Evolutionary conservation across 2,329 filamentous ascomycete genomes (phyloP), one percentile per base, ranked within the genome.

Genomic region (Huntiella omanensis): DNA sequence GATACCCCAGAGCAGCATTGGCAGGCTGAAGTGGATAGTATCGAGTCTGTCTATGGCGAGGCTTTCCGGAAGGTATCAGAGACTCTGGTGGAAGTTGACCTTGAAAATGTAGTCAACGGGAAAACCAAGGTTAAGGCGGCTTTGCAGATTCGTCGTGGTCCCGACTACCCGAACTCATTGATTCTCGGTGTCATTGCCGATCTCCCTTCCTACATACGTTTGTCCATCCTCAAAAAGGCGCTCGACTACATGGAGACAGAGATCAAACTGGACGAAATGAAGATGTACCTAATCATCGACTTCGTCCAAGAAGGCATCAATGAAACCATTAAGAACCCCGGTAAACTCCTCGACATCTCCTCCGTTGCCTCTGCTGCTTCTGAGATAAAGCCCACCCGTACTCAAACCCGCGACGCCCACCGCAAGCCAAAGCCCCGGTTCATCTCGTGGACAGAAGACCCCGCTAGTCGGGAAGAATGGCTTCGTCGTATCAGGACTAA

Each of bases 301-400:
- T 96, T 88, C 87, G 64, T 96, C 3, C 87, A 96, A 58, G 75
- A 82, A 52, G 79, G 86, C 53, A 76, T 93, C 51, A 80, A 84
- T 49, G 63, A 63, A n/a, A 83, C 96, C 48, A 79, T 95, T 46
- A 78, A 87, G 51, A 75, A 80, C 49, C 91, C 91, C 0, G 91
- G 88, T 1, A 80, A 74, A 52, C 68, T 98, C 35, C 73, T 81
- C 35, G 86, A 93, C 47, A 84, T 96, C 35, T 83, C 87, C 1
- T 75, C 83, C 10, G 84, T 83, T 3, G 75, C 80, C 2, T 79
- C 79, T 2, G 76, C 78, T 2, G 70, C 71, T 0, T 73, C 73
- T 4, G 74, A 80, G 52, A 64, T 67, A n/a, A 59, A 55, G 50
- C 47, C 15, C 39, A 40, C 16, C 5, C 40, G 15, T 33, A 40